Evolutionary conservation across 768 basidiomycete genomes (phyloP), one percentile per base, ranked within the genome.

Genomic region (Pisolithus orientalis): DNA sequence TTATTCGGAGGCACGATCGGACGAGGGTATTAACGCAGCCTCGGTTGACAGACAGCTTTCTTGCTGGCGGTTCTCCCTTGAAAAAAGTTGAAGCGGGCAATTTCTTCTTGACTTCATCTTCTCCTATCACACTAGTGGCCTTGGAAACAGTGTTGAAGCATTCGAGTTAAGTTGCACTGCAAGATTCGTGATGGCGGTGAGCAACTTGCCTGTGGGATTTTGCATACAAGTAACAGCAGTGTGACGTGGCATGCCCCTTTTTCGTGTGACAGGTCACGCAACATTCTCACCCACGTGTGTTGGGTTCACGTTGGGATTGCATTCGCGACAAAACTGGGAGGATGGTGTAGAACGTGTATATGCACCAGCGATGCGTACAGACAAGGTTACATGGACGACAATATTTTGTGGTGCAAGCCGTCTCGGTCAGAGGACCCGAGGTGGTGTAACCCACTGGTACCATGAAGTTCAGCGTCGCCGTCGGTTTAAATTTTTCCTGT

Each of bases 171-270:
- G 45, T 54, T 27, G 53, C 28, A 52, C 34, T 45, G 37, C 45
- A 45, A 28, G 46, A 13, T 38, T 52, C 34, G 52, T 55, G 54
- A 47, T 52, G 54, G 51, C 44, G 39, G 47, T 52, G 34, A 48
- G 38, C 25, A 28, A 55, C 54, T 55, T 39, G 54, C 54, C 54
- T 54, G 43, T 29, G 25, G 42, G 44, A 47, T 52, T 47, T 52
- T 25, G 28, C 29, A n/a, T n/a, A 17, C 21, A 1, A 43, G 21
- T 44, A 11, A n/a, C 51, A 44, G 25, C 32, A 11, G 38, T 40
- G 47, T 55, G 51, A 55, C 27, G 37, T 51, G 50, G 45, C 50
- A 28, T 37, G 21, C 51, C 54, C 54, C 51, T 53, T 53, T 55
- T 53, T 53, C 5, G 9, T 38, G 47, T 14, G 45, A 47, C 52